A percentile compares a stretch with the other conserved stretches of the same genome.
Conservation (phyloP, 768 basidiomycete genomes). For the Mycena galopus region DNA sequence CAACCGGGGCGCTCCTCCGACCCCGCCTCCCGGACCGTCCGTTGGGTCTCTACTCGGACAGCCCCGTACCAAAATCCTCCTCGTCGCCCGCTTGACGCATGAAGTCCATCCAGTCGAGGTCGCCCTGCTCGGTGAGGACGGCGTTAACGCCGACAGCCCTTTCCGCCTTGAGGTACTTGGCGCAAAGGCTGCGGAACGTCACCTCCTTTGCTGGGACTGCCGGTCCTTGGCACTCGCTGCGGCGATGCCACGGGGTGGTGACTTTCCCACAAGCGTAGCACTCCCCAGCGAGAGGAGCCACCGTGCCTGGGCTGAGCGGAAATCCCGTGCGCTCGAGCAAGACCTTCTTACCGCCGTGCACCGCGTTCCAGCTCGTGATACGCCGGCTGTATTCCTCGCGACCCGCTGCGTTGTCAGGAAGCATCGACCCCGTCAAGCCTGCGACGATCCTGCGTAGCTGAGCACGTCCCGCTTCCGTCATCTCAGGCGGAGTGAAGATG, state of each 20-base stretch:
- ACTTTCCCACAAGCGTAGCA: constrained; percentile 31
- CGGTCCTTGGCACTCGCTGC: constrained; percentile 4
- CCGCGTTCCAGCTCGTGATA: not conserved
- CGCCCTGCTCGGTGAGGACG: not conserved
- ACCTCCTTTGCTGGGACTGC: constrained; percentile 16
- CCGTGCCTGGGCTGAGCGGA: constrained; percentile 23
- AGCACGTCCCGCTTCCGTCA: not conserved
- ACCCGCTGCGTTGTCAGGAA: not conserved
- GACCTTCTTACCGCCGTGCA: not conserved
- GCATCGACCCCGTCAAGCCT: not conserved
- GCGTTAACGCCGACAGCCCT: not conserved
- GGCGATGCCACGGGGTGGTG: constrained; percentile 2
- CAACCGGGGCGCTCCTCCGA: constrained; percentile 13
- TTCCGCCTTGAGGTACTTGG: not conserved
- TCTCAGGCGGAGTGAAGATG: not conserved
- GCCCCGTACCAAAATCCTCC: constrained; percentile 38
- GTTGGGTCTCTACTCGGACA: constrained; percentile 36
- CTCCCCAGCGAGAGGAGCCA: constrained; percentile 15
- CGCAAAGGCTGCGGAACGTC: constrained; percentile 1
- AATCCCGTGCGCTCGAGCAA: constrained; percentile 12
- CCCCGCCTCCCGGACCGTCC: constrained; percentile 21
- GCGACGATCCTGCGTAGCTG: not conserved
- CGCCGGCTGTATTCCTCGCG: constrained; percentile 11
- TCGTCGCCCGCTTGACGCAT: constrained; percentile 34
- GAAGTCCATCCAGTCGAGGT: constrained; percentile 25